phyloP scores from a whole-genome alignment of 2,329 filamentous ascomycete genomes.

The Penicillium verrucosum region DNA sequence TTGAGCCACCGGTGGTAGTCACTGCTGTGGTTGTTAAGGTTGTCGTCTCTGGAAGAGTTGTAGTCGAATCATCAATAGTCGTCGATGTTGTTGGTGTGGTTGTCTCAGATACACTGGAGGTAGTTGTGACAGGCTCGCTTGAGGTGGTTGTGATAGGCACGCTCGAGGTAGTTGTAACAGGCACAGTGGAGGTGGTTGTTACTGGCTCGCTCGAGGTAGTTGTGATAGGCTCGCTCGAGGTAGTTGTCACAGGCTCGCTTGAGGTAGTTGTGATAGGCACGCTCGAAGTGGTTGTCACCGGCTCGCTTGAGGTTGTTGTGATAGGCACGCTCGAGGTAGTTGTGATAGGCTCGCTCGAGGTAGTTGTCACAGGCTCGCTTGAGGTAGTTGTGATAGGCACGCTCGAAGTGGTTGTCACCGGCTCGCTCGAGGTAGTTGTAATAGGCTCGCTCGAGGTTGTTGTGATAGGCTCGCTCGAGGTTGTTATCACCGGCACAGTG shows the following conservation, averaged over 20 bases:
- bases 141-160: background rate
- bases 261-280: background rate
- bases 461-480: background rate
- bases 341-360: background rate
- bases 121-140: background rate
- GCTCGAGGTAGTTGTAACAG: background rate
- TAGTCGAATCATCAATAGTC: background rate
- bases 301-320: background rate
- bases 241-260: background rate
- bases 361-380: background rate
- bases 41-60: background rate
- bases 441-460: background rate
- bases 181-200: background rate
- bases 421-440: background rate
- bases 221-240: background rate
- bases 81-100: background rate
- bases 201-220: background rate
- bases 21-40: background rate
- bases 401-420: background rate
- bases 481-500: accelerated
- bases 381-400: background rate
- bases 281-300: background rate
- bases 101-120: background rate
- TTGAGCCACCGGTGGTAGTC: background rate
- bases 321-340: background rate